A percentile compares a stretch with the other conserved stretches of the same genome.
These are phyloP conservation scores for Cyberlindnera amylophila DNA, from an alignment of 805 yeast species.

Conservation along the genomic window DNA sequence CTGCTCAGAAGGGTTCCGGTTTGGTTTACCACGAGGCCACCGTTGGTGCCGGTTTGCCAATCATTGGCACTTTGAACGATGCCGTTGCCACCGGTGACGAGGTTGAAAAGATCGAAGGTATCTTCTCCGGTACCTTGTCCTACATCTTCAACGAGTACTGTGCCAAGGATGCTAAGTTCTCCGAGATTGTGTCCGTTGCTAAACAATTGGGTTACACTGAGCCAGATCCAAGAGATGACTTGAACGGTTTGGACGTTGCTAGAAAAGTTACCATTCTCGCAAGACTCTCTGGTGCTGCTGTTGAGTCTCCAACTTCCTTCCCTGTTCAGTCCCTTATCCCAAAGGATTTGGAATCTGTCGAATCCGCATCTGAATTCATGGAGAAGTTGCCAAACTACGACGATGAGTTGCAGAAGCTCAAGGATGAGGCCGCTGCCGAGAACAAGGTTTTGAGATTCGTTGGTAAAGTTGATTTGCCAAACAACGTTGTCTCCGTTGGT, in stretches of 20 bases:
- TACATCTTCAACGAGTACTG: constrained; percentile 94
- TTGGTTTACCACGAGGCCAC: constrained; percentile 97
- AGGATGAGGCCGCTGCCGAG: constrained; percentile 76
- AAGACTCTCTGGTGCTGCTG: constrained; percentile 81
- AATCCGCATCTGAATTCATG: constrained; percentile 75
- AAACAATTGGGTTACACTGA: constrained; percentile 93
- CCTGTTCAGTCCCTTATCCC: constrained; percentile 95
- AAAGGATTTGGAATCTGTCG: constrained; percentile 68
- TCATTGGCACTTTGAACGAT: constrained; percentile 84
- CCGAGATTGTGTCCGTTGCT: constrained; percentile 86
- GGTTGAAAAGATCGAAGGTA: constrained; percentile 89
- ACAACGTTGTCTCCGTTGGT: constrained; percentile 74
- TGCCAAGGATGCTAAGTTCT: constrained; percentile 69
- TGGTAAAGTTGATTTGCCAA: constrained; percentile 79
- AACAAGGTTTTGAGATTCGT: constrained; percentile 90
- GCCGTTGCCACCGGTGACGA: constrained; percentile 90
- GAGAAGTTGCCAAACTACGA: constrained; percentile 80
- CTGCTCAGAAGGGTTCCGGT: constrained; percentile 49
- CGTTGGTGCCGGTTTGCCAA: constrained; percentile 97
- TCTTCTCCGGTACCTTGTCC: constrained; percentile 92
- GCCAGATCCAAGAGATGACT: constrained; percentile 99
- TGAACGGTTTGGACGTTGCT: constrained; percentile 97
- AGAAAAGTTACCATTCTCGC: constrained; percentile 96
- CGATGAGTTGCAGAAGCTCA: constrained; percentile 68
- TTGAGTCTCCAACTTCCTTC: constrained; percentile 87